These are phyloP conservation scores for Debaryomyces singareniensis DNA, from an alignment of 1,139 yeast species.

Conservation along the genomic window DNA sequence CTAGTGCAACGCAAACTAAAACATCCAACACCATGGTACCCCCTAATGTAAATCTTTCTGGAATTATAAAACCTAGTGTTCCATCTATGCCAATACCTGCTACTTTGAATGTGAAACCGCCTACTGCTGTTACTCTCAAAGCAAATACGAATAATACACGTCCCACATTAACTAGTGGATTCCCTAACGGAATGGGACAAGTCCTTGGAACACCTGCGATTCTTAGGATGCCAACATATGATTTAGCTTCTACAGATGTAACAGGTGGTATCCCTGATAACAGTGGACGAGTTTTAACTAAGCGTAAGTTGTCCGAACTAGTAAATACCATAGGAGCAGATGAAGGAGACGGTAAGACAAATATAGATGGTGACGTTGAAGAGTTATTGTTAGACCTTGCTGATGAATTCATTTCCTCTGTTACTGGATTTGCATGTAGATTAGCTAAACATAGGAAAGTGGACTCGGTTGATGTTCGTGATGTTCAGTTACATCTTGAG, in stretches of 20 bases:
- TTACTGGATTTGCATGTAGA: slow-evolving; percentile 88
- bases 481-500: slow-evolving; percentile 86
- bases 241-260: slow-evolving; percentile 47
- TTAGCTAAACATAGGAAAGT: slow-evolving; percentile 91
- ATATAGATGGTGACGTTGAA: slow-evolving; percentile 95
- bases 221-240: slow-evolving; percentile 73
- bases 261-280: slow-evolving; percentile 34
- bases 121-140: slow-evolving; percentile 28
- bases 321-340: slow-evolving; percentile 78
- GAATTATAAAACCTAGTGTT: slow-evolving; percentile 58
- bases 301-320: slow-evolving; percentile 80
- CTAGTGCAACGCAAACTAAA: background rate
- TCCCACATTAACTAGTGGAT: slow-evolving; percentile 85
- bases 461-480: slow-evolving; percentile 83
- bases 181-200: slow-evolving; percentile 58
- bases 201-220: slow-evolving; percentile 68
- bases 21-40: slow-evolving; percentile 6
- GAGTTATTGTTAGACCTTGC: slow-evolving; percentile 86
- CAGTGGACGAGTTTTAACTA: slow-evolving; percentile 79
- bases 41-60: slow-evolving; percentile 23
- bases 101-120: slow-evolving; percentile 50
- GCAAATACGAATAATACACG: slow-evolving; percentile 42
- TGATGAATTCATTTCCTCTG: slow-evolving; percentile 88
- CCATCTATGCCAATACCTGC: slow-evolving; percentile 72
- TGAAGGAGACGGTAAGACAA: slow-evolving; percentile 83